phyloP scores from a whole-genome alignment of 228 moss, liverwort and hornwort species.

The Sphagnum fallax region DNA sequence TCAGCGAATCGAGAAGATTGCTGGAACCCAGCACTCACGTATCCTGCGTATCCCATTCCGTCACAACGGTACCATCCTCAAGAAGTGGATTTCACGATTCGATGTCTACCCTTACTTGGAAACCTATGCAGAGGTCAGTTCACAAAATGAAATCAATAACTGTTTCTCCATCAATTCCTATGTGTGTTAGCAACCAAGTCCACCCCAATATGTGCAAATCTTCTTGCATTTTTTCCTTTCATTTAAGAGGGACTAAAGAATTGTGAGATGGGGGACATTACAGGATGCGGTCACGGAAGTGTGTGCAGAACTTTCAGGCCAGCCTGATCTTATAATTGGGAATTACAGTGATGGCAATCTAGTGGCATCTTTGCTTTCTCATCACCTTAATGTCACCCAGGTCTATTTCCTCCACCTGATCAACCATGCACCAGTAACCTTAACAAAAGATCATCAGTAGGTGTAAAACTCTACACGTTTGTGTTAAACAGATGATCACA shows the following conservation, averaged over 20 bases:
- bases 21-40: slow-evolving; percentile 52
- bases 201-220: too few species aligned
- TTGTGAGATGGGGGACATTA: not conserved
- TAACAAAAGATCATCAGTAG: too few species aligned
- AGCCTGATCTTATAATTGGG: slow-evolving; percentile 83
- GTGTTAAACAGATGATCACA: too few species aligned
- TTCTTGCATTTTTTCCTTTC: too few species aligned
- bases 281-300: slow-evolving; percentile 73
- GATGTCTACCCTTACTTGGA: slow-evolving; percentile 96
- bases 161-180: too few species aligned
- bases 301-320: slow-evolving; percentile 58
- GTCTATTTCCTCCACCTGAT: slow-evolving; percentile 13
- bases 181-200: too few species aligned
- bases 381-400: slow-evolving; percentile 81
- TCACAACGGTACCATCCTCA: slow-evolving; percentile 48
- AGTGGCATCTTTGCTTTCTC: slow-evolving; percentile 70
- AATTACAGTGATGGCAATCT: slow-evolving; percentile 96
- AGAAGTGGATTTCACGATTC: slow-evolving; percentile 94
- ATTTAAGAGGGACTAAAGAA: too few species aligned
- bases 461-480: too few species aligned
- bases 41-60: slow-evolving; percentile 93
- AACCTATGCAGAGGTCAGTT: slow-evolving; percentile 63
- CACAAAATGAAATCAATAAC: too few species aligned
- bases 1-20: slow-evolving; percentile 69
- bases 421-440: too few species aligned